A percentile compares a stretch with the other conserved stretches of the same genome.
Conservation (phyloP, 768 basidiomycete species). For the Trametes cinnabarina region DNA sequence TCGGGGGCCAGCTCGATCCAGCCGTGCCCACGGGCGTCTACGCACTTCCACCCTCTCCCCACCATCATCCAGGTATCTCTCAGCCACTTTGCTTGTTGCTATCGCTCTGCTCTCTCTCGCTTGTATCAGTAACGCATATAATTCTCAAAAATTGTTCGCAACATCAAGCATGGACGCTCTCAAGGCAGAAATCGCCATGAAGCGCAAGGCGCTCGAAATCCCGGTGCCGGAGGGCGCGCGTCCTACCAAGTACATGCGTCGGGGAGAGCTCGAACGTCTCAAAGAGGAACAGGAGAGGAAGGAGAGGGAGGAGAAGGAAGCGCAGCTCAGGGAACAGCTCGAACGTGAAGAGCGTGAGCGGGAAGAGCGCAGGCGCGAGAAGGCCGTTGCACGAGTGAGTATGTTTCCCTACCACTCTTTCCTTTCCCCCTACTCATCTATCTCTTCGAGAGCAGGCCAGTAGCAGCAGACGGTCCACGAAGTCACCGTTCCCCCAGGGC, state of each 20-base stretch:
- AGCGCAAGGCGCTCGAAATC: constrained; percentile 75
- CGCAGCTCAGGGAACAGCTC: constrained; percentile 25
- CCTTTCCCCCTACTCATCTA: background rate
- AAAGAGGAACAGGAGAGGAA: constrained; percentile 46
- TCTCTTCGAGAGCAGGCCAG: constrained; percentile 26
- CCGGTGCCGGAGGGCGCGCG: constrained; percentile 34
- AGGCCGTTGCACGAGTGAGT: constrained; percentile 43
- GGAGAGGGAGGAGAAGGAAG: constrained; percentile 36
- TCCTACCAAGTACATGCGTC: constrained; percentile 84
- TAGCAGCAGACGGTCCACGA: constrained; percentile 17
- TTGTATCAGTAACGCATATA: too few relatives aligned
- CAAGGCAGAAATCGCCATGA: constrained; percentile 82
- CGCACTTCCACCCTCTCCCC: background rate
- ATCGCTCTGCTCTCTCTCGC: too few relatives aligned
- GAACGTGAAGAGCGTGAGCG: constrained; percentile 21
- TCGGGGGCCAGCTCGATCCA: constrained; percentile 12
- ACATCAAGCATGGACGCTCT: constrained; percentile 74
- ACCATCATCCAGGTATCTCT: too few relatives aligned
- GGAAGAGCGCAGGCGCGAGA: constrained; percentile 29
- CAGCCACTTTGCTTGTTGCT: too few relatives aligned
- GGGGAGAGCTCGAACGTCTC: constrained; percentile 83
- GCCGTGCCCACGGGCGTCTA: constrained; percentile 10
- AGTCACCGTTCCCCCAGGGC: constrained; percentile 26
- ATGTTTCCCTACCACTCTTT: background rate
- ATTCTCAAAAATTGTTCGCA: background rate